These are phyloP conservation scores for Wallacemonas rigidus DNA, from an alignment of 208 protist species.

Conservation along the genomic window DNA sequence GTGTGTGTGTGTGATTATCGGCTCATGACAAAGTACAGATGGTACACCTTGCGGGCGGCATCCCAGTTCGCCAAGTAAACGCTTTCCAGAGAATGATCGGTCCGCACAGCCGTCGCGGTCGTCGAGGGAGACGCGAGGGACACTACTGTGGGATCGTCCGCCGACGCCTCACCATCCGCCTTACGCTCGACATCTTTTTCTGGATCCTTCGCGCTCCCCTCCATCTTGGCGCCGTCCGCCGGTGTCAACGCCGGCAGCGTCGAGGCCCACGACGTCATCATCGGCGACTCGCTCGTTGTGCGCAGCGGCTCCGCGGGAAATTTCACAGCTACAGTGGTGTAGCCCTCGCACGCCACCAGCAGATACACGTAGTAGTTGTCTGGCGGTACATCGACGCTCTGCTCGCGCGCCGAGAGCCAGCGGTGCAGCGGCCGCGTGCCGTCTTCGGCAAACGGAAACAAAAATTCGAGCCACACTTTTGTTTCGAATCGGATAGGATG, in stretches of 20 bases:
- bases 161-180: neutral
- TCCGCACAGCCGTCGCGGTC: neutral
- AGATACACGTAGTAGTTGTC: slow-evolving; percentile 77
- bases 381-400: slow-evolving; percentile 59
- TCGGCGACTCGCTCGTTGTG: slow-evolving; percentile 8
- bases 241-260: slow-evolving; percentile 7
- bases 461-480: slow-evolving; percentile 82
- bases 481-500: slow-evolving; percentile 45
- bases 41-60: slow-evolving; percentile 60
- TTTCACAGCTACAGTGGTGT: slow-evolving; percentile 75
- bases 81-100: slow-evolving; percentile 26
- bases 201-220: neutral
- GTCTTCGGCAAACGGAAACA: slow-evolving; percentile 58
- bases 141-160: neutral
- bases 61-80: slow-evolving; percentile 71
- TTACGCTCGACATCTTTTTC: neutral
- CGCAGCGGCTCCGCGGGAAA: slow-evolving; percentile 57
- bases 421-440: slow-evolving; percentile 75
- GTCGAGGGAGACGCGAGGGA: neutral
- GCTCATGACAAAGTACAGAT: slow-evolving; percentile 77
- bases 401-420: slow-evolving; percentile 82
- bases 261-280: slow-evolving; percentile 17
- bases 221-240: slow-evolving; percentile 3
- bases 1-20: slow-evolving; percentile 28
- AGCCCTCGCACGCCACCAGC: slow-evolving; percentile 86